These are phyloP conservation scores for Metarhizium robertsii DNA, from an alignment of 2,329 filamentous ascomycete genomes.

Conservation along the genomic window DNA sequence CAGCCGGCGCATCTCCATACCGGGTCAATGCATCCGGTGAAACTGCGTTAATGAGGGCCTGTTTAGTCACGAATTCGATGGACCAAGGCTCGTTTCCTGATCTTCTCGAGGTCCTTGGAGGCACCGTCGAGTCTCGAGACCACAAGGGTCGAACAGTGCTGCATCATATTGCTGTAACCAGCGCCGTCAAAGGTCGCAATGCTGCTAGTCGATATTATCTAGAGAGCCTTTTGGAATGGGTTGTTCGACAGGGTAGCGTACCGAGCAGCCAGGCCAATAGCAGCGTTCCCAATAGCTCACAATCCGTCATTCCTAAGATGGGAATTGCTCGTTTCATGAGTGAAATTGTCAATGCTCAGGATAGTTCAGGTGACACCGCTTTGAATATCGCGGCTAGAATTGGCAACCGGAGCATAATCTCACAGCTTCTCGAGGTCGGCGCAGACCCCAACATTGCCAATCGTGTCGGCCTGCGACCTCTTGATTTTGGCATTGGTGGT, in stretches of 20 bases:
- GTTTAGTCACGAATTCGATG: conserved; percentile 87
- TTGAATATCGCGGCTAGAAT: conserved; percentile 90
- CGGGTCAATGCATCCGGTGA: conserved; percentile 85
- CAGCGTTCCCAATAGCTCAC: conserved; percentile 28
- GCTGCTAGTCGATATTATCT: conserved; percentile 92
- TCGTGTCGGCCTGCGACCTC: conserved; percentile 73
- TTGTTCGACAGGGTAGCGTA: conserved; percentile 73
- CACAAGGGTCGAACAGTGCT: conserved; percentile 83
- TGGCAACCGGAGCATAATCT: conserved; percentile 88
- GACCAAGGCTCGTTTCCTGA: conserved; percentile 87
- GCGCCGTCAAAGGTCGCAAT: conserved; percentile 86
- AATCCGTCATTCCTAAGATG: conserved; percentile 52
- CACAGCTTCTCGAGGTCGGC: conserved; percentile 90
- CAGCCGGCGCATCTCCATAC: conserved; percentile 77
- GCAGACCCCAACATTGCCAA: conserved; percentile 91
- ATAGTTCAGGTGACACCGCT: conserved; percentile 90
- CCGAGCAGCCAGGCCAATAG: conserved; percentile 41
- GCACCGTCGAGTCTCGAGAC: conserved; percentile 85
- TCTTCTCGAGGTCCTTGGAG: conserved; percentile 76
- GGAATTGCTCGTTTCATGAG: conserved; percentile 89
- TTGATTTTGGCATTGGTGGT: conserved; percentile 89
- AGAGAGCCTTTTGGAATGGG: conserved; percentile 87
- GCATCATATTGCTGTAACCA: conserved; percentile 93
- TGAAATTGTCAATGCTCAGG: conserved; percentile 92
- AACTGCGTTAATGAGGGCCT: conserved; percentile 86